These are phyloP conservation scores for Leccinellum luteum DNA, from an alignment of 768 basidiomycete species.

Conservation along the genomic window DNA sequence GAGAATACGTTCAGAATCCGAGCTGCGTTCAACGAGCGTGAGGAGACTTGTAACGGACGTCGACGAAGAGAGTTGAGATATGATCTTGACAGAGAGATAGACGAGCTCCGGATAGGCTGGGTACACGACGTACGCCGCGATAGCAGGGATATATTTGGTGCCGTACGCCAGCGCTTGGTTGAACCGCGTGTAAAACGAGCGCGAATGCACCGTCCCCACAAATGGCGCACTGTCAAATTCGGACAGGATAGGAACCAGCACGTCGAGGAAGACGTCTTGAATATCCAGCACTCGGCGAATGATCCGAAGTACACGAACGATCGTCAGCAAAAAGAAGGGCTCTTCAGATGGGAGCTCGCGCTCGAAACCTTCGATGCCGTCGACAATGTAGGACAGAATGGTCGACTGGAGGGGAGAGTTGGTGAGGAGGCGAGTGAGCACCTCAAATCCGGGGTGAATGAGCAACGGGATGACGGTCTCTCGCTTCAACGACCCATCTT, in stretches of 20 bases:
- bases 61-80: constrained; percentile 64
- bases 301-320: constrained; percentile 79
- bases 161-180: constrained; percentile 73
- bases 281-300: constrained; percentile 78
- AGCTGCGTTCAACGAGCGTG: constrained; percentile 74
- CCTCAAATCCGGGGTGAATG: constrained; percentile 83
- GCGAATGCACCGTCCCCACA: constrained; percentile 54
- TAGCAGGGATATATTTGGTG: constrained; percentile 70
- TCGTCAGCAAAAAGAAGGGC: constrained; percentile 68
- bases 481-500: constrained; percentile 48
- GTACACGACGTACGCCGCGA: constrained; percentile 75
- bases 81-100: constrained; percentile 75
- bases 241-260: constrained; percentile 73
- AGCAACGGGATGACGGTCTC: constrained; percentile 57
- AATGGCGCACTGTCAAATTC: constrained; percentile 59
- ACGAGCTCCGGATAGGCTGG: constrained; percentile 70
- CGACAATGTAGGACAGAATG: constrained; percentile 76
- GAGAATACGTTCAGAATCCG: constrained; percentile 82
- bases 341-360: constrained; percentile 66
- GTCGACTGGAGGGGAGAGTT: constrained; percentile 67
- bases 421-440: constrained; percentile 77
- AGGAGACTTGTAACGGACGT: constrained; percentile 69
- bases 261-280: constrained; percentile 87
- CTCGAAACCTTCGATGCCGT: constrained; percentile 76
- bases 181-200: constrained; percentile 69